Evolutionary conservation across 1,139 yeast genomes (phyloP).

Genomic region (Hyphopichia wangnamkhiaoensis): DNA sequence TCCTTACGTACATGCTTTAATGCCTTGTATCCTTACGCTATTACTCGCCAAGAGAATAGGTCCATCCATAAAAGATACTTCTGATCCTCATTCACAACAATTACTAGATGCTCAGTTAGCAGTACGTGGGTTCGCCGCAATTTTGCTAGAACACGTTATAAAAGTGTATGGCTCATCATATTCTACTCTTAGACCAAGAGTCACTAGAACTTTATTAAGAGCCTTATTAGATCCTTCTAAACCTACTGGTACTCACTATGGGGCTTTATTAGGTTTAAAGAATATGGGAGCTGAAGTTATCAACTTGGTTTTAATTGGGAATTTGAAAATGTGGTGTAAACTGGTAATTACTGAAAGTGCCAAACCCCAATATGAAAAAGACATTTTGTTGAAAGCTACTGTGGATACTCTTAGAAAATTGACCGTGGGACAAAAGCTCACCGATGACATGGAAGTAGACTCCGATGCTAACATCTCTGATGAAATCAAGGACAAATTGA

Average conservation of each 20-base stretch:
- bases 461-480: slow-evolving; percentile 35
- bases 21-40: slow-evolving; percentile 92
- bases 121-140: slow-evolving; percentile 86
- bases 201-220: slow-evolving; percentile 85
- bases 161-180: slow-evolving; percentile 82
- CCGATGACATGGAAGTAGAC: slow-evolving; percentile 31
- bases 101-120: slow-evolving; percentile 50
- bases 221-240: slow-evolving; percentile 80
- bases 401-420: slow-evolving; percentile 56
- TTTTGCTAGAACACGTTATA: slow-evolving; percentile 75
- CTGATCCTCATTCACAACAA: slow-evolving; percentile 30
- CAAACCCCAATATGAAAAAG: slow-evolving; percentile 43
- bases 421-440: slow-evolving; percentile 27
- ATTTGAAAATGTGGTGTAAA: slow-evolving; percentile 76
- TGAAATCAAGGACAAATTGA: slow-evolving; percentile 47
- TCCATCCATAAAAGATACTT: slow-evolving; percentile 40
- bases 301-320: slow-evolving; percentile 81
- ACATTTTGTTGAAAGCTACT: slow-evolving; percentile 47
- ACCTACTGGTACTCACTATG: slow-evolving; percentile 89
- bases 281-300: slow-evolving; percentile 88
- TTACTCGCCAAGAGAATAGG: slow-evolving; percentile 91
- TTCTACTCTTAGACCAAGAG: slow-evolving; percentile 89
- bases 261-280: slow-evolving; percentile 82
- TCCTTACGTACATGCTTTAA: slow-evolving; percentile 93
- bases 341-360: slow-evolving; percentile 48